Percentiles rank a stretch among this genome's conserved stretches.
These are phyloP conservation scores for Leishmania guyanensis DNA, from an alignment of 208 protist species.

Conservation along the genomic window DNA sequence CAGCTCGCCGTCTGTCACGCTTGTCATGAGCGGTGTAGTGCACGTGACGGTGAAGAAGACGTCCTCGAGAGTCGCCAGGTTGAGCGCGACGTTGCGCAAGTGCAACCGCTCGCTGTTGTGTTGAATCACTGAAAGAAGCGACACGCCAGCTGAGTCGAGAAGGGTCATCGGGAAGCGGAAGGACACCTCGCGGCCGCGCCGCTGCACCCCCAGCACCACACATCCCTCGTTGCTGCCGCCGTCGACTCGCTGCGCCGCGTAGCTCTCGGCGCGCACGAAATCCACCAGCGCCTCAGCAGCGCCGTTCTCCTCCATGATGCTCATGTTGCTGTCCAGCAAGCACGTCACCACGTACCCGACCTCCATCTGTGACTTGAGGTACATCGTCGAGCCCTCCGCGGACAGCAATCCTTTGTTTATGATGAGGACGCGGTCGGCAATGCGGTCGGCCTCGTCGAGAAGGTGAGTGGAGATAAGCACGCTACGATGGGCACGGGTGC, in stretches of 20 bases:
- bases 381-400: constrained; percentile 70
- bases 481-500: constrained; percentile 46
- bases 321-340: constrained; percentile 54
- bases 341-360: constrained; percentile 78
- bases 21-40: constrained; percentile 16
- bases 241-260: constrained; percentile 31
- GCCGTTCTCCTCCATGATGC: constrained; percentile 39
- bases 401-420: constrained; percentile 77
- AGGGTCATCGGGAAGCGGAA: constrained; percentile 71
- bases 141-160: constrained; percentile 40
- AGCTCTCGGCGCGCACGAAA: constrained; percentile 58
- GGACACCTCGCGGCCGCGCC: constrained; percentile 70
- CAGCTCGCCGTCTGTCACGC: constrained; percentile 12
- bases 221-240: constrained; percentile 8
- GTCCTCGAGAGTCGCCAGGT: constrained; percentile 83
- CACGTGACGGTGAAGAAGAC: constrained; percentile 69
- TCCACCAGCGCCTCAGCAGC: constrained; percentile 46
- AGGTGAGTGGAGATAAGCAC: constrained; percentile 89
- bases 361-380: constrained; percentile 78
- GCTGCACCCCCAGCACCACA: constrained; percentile 59
- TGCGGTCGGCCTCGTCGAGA: constrained; percentile 97
- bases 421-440: constrained; percentile 94
- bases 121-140: constrained; percentile 57
- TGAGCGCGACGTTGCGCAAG: constrained; percentile 61
- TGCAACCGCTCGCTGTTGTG: constrained; percentile 35